A percentile compares a stretch with the other conserved stretches of the same genome.
Conservation (phyloP, 2,329 filamentous ascomycete genomes). For the Diplodia intermedia region DNA sequence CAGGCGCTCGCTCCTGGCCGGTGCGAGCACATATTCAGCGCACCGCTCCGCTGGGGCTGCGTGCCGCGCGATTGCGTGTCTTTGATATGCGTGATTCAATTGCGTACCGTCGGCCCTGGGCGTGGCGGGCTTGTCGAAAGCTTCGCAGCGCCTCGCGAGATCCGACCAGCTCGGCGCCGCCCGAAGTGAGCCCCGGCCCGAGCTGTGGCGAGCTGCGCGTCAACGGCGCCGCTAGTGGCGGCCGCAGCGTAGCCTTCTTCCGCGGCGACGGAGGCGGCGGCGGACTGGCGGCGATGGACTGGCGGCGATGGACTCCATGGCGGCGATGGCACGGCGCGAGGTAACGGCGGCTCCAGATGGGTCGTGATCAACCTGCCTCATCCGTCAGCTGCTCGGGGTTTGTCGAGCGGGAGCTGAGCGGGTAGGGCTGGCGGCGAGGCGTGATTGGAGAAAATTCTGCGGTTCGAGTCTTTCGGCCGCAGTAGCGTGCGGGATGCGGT, state of each 20-base stretch:
- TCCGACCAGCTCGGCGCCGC: background rate
- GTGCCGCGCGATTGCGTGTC: background rate
- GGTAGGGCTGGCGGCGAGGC: slow-evolving; percentile 26
- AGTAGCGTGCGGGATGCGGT: slow-evolving; percentile 20
- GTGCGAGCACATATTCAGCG: slow-evolving; percentile 10
- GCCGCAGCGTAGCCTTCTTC: background rate
- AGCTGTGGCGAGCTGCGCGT: slow-evolving; percentile 25
- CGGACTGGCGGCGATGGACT: background rate
- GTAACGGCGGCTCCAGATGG: slow-evolving; percentile 9
- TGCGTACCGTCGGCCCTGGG: slow-evolving; percentile 10
- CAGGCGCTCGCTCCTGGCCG: slow-evolving; percentile 16
- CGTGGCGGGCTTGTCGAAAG: slow-evolving; percentile 27
- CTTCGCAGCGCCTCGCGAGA: slow-evolving; percentile 13
- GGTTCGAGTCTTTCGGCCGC: background rate
- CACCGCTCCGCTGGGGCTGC: slow-evolving; percentile 8
- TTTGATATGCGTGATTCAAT: slow-evolving; percentile 14
- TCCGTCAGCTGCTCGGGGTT: slow-evolving; percentile 1
- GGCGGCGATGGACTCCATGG: slow-evolving; percentile 2
- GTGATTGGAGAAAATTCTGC: slow-evolving; percentile 25
- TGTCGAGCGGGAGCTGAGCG: slow-evolving; percentile 2
- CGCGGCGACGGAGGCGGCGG: background rate
- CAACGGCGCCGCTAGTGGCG: slow-evolving; percentile 1
- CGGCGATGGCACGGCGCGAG: background rate
- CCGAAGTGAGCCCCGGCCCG: slow-evolving; percentile 21
- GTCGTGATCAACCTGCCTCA: slow-evolving; percentile 14